Evolutionary conservation across 2,329 filamentous ascomycete species (phyloP).

Genomic region (Colletotrichum euphorbiae): DNA sequence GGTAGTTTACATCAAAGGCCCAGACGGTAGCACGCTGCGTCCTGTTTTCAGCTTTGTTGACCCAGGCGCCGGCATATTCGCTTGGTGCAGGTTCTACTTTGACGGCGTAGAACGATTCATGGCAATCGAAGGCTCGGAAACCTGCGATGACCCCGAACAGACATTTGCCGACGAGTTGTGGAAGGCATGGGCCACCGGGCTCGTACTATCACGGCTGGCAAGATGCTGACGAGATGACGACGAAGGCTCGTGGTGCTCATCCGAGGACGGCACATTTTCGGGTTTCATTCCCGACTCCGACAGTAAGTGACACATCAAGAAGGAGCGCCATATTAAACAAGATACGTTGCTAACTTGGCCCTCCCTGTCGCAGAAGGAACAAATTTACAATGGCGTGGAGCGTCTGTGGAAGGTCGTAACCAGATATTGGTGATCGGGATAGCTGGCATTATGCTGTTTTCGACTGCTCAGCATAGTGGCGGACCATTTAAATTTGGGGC

Average conservation of each 20-base stretch:
- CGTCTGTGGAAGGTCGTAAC: neutral
- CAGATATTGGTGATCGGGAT: neutral
- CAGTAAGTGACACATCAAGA: slow-evolving; percentile 40
- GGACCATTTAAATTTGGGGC: neutral
- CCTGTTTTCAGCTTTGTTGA: slow-evolving; percentile 47
- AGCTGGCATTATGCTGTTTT: too few species aligned
- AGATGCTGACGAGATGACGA: slow-evolving; percentile 43
- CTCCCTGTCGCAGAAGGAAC: neutral
- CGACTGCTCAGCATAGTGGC: too few species aligned
- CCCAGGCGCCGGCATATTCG: slow-evolving; percentile 48
- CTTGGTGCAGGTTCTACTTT: slow-evolving; percentile 49
- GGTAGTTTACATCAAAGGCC: slow-evolving; percentile 11
- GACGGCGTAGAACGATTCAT: slow-evolving; percentile 35
- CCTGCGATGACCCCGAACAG: neutral
- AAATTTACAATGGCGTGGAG: neutral
- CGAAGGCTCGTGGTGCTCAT: slow-evolving; percentile 43
- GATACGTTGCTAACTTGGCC: neutral
- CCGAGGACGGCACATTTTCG: slow-evolving; percentile 44
- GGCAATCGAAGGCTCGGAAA: slow-evolving; percentile 19
- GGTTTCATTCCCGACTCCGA: slow-evolving; percentile 46
- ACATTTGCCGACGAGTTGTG: slow-evolving; percentile 33
- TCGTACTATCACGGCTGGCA: slow-evolving; percentile 50
- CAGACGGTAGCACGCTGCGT: neutral
- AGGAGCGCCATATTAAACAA: neutral
- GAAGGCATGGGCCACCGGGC: slow-evolving; percentile 43